Evolutionary conservation across 179 eudicot genomes (phyloP).

Genomic region (Drosera spatulata): DNA sequence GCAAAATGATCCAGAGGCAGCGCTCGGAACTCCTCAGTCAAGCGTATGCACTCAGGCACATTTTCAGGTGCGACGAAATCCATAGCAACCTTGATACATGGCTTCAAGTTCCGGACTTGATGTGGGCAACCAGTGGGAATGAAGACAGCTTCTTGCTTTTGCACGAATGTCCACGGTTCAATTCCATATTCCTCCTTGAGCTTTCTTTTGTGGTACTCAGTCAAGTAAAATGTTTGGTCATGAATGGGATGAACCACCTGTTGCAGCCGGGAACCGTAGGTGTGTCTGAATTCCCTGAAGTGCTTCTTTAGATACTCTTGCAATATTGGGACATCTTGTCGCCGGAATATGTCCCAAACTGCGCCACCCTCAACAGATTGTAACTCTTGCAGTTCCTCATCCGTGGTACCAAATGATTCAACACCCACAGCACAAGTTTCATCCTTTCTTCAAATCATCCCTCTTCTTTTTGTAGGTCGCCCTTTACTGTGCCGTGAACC

Average conservation of each 20-base stretch:
- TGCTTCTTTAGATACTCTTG: conserved; percentile 49
- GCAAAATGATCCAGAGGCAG: conserved; percentile 55
- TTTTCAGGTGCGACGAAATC: conserved; percentile 72
- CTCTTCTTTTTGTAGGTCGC: too few relatives aligned
- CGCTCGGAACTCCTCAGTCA: conserved; percentile 45
- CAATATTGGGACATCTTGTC: conserved; percentile 59
- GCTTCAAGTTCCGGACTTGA: conserved; percentile 79
- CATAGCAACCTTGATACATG: conserved; percentile 66
- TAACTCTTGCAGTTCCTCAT: conserved; percentile 1
- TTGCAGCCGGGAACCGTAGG: conserved; percentile 25
- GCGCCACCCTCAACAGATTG: conserved; percentile 37
- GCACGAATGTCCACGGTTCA: conserved; percentile 92
- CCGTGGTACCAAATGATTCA: neutral
- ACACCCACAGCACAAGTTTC: too few relatives aligned
- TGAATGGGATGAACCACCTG: conserved; percentile 84
- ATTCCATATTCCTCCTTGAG: conserved; percentile 79
- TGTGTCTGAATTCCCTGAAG: conserved; percentile 53
- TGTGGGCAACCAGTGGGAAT: conserved; percentile 94
- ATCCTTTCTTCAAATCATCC: too few relatives aligned
- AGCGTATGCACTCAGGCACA: conserved; percentile 40
- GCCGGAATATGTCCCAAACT: conserved; percentile 67
- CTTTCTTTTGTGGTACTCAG: conserved; percentile 47
- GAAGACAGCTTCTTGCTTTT: conserved; percentile 77
- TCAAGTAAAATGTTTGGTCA: conserved; percentile 75
- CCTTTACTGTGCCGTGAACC: too few relatives aligned